Percentiles rank a stretch among this genome's conserved stretches.
Evolutionary conservation across 129 eudicot genomes (phyloP).

Genomic region (sunflower (Helianthus annuus)): DNA sequence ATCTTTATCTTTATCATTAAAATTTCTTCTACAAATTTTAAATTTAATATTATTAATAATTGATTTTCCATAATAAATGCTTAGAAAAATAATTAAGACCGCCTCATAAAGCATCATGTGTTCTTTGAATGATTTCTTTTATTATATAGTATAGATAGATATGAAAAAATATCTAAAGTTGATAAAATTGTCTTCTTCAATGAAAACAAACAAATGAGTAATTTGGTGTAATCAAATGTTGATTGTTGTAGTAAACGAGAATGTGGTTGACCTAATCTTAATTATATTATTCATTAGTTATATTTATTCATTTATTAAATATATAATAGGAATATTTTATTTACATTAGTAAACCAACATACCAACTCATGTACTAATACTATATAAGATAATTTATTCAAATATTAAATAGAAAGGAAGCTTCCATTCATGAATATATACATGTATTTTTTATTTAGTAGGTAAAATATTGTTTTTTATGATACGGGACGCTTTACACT

Average conservation of each 20-base stretch:
- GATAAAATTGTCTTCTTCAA: not conserved
- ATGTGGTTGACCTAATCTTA: not conserved
- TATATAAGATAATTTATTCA: not conserved
- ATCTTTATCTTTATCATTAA: too few species aligned
- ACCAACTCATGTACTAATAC: not conserved
- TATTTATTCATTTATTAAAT: not conserved
- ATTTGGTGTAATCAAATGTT: not conserved
- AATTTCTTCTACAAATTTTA: too few species aligned
- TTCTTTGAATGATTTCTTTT: too few species aligned
- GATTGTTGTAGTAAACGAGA: not conserved
- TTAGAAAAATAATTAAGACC: too few species aligned
- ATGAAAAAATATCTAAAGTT: not conserved
- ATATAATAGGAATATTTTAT: not conserved
- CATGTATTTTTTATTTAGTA: not conserved
- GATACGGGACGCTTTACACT: not conserved
- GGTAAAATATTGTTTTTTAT: not conserved
- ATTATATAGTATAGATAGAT: too few species aligned
- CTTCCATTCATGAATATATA: not conserved
- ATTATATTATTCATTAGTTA: not conserved
- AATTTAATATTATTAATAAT: too few species aligned
- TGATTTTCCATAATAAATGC: too few species aligned
- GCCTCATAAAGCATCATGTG: too few species aligned
- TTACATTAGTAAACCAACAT: conserved; percentile 3
- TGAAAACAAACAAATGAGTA: not conserved
- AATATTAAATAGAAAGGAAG: not conserved